phyloP scores from a whole-genome alignment of 2,329 filamentous ascomycete species.

The Zymoseptoria tritici region DNA sequence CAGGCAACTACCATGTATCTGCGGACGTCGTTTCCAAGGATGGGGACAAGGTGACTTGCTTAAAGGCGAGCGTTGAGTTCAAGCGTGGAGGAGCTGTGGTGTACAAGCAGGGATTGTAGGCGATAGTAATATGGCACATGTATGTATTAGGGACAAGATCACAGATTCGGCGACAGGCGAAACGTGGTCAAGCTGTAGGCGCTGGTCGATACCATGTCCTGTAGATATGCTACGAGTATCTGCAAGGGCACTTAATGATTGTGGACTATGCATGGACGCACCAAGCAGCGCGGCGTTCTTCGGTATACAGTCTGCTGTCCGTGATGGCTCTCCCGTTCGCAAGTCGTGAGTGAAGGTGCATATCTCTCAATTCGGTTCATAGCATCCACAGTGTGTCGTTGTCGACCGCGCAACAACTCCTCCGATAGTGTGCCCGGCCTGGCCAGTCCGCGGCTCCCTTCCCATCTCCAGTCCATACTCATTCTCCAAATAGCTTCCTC shows the following conservation, averaged over 20 bases:
- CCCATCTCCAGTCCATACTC: neutral
- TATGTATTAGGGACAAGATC: neutral
- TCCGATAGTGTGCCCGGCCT: neutral
- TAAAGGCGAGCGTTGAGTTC: constrained; percentile 68
- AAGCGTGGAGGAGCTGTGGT: constrained; percentile 30
- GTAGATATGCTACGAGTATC: neutral
- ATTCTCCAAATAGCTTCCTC: constrained; percentile 64
- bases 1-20: constrained; percentile 80
- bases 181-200: neutral
- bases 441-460: neutral
- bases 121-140: neutral
- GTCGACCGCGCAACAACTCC: neutral
- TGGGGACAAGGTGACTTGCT: constrained; percentile 71
- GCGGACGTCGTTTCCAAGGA: constrained; percentile 77
- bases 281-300: neutral
- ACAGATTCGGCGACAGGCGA: neutral
- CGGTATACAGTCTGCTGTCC: neutral
- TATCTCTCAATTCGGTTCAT: neutral
- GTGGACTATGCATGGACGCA: neutral
- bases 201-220: neutral
- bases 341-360: neutral
- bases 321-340: neutral
- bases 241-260: neutral
- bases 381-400: neutral
- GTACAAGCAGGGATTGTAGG: constrained; percentile 21